Evolutionary conservation across 2,329 filamentous ascomycete species (phyloP), one percentile per base, ranked within the genome.

Genomic region (Thelonectria blattea): DNA sequence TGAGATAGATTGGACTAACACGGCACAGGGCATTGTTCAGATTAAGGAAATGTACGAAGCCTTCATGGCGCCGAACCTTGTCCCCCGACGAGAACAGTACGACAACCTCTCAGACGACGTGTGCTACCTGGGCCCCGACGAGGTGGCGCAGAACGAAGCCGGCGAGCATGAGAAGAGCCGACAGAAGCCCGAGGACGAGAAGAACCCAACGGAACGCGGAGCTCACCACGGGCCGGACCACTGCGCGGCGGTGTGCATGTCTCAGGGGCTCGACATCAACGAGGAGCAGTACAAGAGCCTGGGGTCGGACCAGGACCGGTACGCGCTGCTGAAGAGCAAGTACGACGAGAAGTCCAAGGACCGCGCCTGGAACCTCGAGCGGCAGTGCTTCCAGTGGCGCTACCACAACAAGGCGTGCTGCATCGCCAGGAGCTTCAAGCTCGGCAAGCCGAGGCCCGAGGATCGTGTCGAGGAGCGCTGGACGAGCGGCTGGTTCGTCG

Each of bases 51-150:
- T 85, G 32, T 86, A 83, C 66, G 67, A 81, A 4, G 72, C 78
- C 52, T 79, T 85, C 60, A 78, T 85, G 57, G 75, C 73, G 2
- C 80, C 78, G 2, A 76, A 79, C 27, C 73, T 85, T 63, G 71
- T 75, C 30, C 65, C 74, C 5, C 68, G 71, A 39, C 78, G 80
- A 15, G 74, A 80, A 9, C 75, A 83, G 51, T 86, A 83, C 83
- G 80, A 85, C 68, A 85, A 86, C 65, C 65, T 80, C 5, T 81
- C 82, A 4, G 78, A 83, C 24, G 80, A 83, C 49, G 73, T 74
- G 11, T 80, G 78, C 64, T 83, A 81, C 63, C 71, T 79, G 58
- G 78, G 72, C 47, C 75, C 75, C 14, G 76, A 77, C 30, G 71
- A 75, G 4, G 71, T 67, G 1, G 74, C 72, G 2, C 77, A 80